Evolutionary conservation across 169 alveolate species (phyloP).

Genomic region (Plasmodium yoelii): DNA sequence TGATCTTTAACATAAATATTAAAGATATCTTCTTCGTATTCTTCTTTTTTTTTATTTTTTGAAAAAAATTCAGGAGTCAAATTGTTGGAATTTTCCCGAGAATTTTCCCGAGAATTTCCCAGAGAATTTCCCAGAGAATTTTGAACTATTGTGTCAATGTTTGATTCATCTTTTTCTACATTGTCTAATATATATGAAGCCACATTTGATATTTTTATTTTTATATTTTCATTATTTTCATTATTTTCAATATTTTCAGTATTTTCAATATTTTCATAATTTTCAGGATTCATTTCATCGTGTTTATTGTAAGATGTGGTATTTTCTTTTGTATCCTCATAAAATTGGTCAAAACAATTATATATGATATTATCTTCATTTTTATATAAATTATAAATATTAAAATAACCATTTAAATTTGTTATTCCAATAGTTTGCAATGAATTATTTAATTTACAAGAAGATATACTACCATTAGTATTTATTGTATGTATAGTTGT

Average conservation of each 20-base stretch:
- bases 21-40: neutral
- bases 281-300: neutral
- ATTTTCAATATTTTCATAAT: neutral
- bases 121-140: neutral
- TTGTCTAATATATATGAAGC: neutral
- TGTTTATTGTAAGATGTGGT: neutral
- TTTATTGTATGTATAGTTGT: conserved; percentile 1
- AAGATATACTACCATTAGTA: conserved; percentile 35
- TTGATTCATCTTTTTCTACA: neutral
- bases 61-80: neutral
- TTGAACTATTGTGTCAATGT: too few relatives aligned
- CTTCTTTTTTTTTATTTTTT: neutral
- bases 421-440: conserved; percentile 34
- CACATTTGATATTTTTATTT: conserved; percentile 13
- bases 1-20: conserved; percentile 27
- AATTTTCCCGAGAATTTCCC: neutral
- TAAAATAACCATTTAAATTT: conserved; percentile 53
- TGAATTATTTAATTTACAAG: conserved; percentile 29
- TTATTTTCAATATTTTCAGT: too few relatives aligned
- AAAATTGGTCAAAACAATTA: conserved; percentile 55
- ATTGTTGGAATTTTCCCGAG: neutral
- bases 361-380: conserved; percentile 14
- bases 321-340: neutral
- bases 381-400: conserved; percentile 33
- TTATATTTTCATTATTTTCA: neutral